phyloP scores from a whole-genome alignment of 2,329 filamentous ascomycete species.

The Colletotrichum scovillei region DNA sequence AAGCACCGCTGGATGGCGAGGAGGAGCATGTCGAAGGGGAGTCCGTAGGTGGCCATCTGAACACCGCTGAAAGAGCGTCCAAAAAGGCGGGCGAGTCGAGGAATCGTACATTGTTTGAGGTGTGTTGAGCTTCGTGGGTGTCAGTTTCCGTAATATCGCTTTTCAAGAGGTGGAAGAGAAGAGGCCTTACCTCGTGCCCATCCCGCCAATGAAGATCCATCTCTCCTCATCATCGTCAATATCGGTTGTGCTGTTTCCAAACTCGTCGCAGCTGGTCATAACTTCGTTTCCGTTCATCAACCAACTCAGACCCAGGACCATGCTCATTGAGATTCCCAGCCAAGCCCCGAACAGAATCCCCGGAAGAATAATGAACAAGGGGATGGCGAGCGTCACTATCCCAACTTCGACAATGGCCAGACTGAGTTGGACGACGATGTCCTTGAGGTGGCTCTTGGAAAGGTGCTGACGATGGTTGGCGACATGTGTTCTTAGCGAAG shows the following conservation, averaged over 20 bases:
- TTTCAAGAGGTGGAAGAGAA: neutral
- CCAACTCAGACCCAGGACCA: slow-evolving; percentile 42
- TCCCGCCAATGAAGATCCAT: slow-evolving; percentile 49
- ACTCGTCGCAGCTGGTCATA: slow-evolving; percentile 35
- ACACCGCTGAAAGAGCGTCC: slow-evolving; percentile 59
- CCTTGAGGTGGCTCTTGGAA: slow-evolving; percentile 38
- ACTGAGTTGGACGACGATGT: slow-evolving; percentile 39
- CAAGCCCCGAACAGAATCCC: slow-evolving; percentile 44
- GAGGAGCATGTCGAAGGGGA: slow-evolving; percentile 62
- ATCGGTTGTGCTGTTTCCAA: slow-evolving; percentile 43
- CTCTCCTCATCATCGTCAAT: slow-evolving; percentile 44
- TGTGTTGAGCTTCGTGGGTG: slow-evolving; percentile 40
- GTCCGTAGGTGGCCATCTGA: slow-evolving; percentile 61
- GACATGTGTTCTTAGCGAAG: slow-evolving; percentile 35
- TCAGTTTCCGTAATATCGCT: neutral
- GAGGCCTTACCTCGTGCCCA: slow-evolving; percentile 45
- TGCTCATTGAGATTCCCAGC: slow-evolving; percentile 38
- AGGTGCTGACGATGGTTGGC: slow-evolving; percentile 35
- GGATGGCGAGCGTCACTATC: slow-evolving; percentile 40
- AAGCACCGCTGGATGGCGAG: slow-evolving; percentile 47
- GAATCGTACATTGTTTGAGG: slow-evolving; percentile 44
- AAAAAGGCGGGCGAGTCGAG: slow-evolving; percentile 50
- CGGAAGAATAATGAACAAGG: slow-evolving; percentile 45
- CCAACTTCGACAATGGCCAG: slow-evolving; percentile 41
- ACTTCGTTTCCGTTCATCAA: slow-evolving; percentile 43